These are phyloP conservation scores for Lyophyllum semitale DNA, from an alignment of 768 basidiomycete species.

Conservation along the genomic window DNA sequence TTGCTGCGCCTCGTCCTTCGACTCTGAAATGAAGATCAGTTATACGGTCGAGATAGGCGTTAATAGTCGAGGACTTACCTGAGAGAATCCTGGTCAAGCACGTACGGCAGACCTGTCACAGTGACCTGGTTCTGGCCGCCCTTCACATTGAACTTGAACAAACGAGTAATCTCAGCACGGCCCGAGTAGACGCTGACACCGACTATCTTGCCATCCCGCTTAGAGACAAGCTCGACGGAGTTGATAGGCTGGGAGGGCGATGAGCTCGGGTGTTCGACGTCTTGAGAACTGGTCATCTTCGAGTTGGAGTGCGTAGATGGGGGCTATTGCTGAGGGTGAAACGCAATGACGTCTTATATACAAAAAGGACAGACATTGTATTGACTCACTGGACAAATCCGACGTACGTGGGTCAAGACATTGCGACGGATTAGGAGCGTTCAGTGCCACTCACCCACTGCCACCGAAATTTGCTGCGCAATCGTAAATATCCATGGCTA, in stretches of 20 bases:
- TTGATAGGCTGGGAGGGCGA: slow-evolving; percentile 6
- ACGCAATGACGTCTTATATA: no score
- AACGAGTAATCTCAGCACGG: slow-evolving; percentile 42
- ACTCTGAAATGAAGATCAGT: slow-evolving; percentile 29
- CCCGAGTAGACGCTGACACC: slow-evolving; percentile 42
- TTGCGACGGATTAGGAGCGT: no score
- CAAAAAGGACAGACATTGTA: no score
- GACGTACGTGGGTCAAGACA: no score
- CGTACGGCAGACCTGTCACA: slow-evolving; percentile 38
- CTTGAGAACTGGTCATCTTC: no score
- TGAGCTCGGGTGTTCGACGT: not conserved
- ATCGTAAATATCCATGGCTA: no score
- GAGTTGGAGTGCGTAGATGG: no score
- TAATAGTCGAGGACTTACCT: slow-evolving; percentile 26
- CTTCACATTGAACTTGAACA: slow-evolving; percentile 38
- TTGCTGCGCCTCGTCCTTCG: slow-evolving; percentile 45
- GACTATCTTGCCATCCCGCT: slow-evolving; percentile 35
- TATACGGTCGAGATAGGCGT: no score
- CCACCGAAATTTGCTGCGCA: no score
- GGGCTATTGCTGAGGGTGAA: no score
- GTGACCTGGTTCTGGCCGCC: slow-evolving; percentile 42
- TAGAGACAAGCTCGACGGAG: slow-evolving; percentile 30
- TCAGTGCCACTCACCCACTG: no score
- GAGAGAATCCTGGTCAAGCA: slow-evolving; percentile 39
- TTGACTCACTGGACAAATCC: no score